These are phyloP conservation scores for Begonia peltatifolia DNA, from an alignment of 306 rosid species.

Conservation along the genomic window DNA sequence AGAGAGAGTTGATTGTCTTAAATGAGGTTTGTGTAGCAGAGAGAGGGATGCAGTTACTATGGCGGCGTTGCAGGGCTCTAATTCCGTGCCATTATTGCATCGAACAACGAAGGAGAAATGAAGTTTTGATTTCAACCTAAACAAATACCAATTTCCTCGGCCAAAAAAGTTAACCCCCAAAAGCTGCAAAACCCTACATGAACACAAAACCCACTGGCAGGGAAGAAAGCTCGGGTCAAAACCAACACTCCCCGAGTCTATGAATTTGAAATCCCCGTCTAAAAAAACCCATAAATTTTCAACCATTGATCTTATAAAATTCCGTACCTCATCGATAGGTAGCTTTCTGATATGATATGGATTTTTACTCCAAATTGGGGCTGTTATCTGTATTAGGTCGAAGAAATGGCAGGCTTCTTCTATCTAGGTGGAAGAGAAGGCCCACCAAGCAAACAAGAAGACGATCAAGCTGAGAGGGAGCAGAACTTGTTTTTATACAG, in stretches of 20 bases:
- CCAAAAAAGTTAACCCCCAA: not conserved
- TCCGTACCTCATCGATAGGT: not conserved
- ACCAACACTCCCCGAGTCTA: no score
- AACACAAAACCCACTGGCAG: not conserved
- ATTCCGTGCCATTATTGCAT: constrained; percentile 1
- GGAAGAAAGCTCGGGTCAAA: no score
- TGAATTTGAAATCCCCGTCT: no score
- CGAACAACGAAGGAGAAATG: not conserved
- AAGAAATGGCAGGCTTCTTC: constrained; percentile 4
- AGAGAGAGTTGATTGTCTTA: not conserved
- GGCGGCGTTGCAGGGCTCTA: constrained; percentile 3
- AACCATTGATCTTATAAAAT: not conserved
- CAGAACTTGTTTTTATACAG: constrained; percentile 29
- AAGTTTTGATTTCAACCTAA: not conserved
- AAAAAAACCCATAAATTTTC: not conserved
- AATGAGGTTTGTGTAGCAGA: not conserved
- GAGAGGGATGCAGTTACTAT: not conserved
- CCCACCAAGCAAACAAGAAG: constrained; percentile 13
- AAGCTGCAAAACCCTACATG: constrained; percentile 2
- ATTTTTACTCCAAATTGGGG: constrained; percentile 1
- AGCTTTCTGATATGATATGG: not conserved
- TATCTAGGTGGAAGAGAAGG: constrained; percentile 4
- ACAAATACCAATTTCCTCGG: not conserved
- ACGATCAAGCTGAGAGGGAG: not conserved
- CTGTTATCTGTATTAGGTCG: not conserved